phyloP scores from a whole-genome alignment of 2,329 filamentous ascomycete genomes.

The Xylaria sp. region DNA sequence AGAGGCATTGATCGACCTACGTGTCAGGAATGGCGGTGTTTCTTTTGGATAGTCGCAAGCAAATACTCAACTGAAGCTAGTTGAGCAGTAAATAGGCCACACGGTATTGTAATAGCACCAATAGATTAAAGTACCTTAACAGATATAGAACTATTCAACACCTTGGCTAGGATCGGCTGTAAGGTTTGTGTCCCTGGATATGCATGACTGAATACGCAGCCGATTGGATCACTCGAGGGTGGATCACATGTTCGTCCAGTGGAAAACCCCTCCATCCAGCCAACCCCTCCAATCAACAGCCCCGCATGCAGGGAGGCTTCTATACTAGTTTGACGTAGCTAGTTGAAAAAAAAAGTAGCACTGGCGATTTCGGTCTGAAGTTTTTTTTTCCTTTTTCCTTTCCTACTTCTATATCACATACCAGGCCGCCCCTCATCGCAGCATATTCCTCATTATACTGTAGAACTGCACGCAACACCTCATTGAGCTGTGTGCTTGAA shows the following conservation, averaged over 20 bases:
- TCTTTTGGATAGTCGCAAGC: neutral
- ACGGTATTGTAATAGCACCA: neutral
- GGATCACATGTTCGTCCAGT: slow-evolving; percentile 14
- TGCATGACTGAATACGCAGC: slow-evolving; percentile 10
- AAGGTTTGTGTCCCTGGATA: slow-evolving; percentile 21
- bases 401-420: slow-evolving; percentile 16
- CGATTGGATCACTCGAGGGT: slow-evolving; percentile 31
- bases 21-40: slow-evolving; percentile 15
- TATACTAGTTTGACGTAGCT: slow-evolving; percentile 38
- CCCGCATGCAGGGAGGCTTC: slow-evolving; percentile 31
- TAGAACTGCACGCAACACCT: slow-evolving; percentile 4
- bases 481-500: slow-evolving; percentile 8
- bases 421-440: slow-evolving; percentile 5
- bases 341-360: slow-evolving; percentile 26
- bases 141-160: slow-evolving; percentile 9
- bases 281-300: slow-evolving; percentile 30
- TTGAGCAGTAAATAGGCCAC: neutral
- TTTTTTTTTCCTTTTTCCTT: slow-evolving; percentile 27
- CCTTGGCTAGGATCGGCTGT: slow-evolving; percentile 19
- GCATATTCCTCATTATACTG: slow-evolving; percentile 1
- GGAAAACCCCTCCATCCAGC: slow-evolving; percentile 31
- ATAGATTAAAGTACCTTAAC: neutral
- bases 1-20: slow-evolving; percentile 16
- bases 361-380: slow-evolving; percentile 34
- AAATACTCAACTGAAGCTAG: slow-evolving; percentile 18